Conservation (phyloP, 1,284 basidiomycete genomes). For the Tylopilus sp. region DNA sequence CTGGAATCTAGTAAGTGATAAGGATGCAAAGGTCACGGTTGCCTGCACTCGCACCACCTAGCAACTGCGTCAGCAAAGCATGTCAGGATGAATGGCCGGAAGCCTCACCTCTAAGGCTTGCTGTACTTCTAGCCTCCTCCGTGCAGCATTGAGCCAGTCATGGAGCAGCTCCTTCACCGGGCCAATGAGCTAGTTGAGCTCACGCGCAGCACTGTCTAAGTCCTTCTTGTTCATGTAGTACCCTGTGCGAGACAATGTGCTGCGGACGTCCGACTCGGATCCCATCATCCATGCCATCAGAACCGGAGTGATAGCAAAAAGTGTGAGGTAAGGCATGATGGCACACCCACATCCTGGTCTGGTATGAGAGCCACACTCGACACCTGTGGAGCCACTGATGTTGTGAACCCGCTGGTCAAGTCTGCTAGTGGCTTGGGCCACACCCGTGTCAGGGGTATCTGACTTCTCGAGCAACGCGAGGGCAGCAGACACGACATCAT, state of each 20-base stretch:
- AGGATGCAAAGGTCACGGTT: slow-evolving; percentile 78
- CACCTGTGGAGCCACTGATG: slow-evolving; percentile 87
- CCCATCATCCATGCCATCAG: slow-evolving; percentile 79
- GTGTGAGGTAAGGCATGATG: slow-evolving; percentile 89
- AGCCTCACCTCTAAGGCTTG: slow-evolving; percentile 88
- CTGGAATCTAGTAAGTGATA: slow-evolving; percentile 61
- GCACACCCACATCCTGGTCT: slow-evolving; percentile 86
- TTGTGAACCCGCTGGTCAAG: slow-evolving; percentile 91
- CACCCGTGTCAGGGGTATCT: slow-evolving; percentile 85
- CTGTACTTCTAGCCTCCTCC: slow-evolving; percentile 90
- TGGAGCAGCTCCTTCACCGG: slow-evolving; percentile 86
- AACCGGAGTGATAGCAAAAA: slow-evolving; percentile 85
- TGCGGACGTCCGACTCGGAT: slow-evolving; percentile 86
- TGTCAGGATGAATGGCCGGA: too few species aligned
- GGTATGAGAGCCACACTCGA: slow-evolving; percentile 93
- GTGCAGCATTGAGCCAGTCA: slow-evolving; percentile 95
- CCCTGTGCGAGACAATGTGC: slow-evolving; percentile 91
- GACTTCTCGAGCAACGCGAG: slow-evolving; percentile 81
- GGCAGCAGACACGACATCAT: slow-evolving; percentile 73
- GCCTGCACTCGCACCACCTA: slow-evolving; percentile 88
- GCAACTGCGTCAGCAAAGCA: slow-evolving; percentile 6
- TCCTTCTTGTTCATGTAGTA: slow-evolving; percentile 93
- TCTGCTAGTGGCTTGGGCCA: slow-evolving; percentile 93
- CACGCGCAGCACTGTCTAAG: slow-evolving; percentile 90
- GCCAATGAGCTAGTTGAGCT: slow-evolving; percentile 92